Conservation (phyloP, 495 filamentous ascomycete genomes). For the Penicillium maclennaniae region DNA sequence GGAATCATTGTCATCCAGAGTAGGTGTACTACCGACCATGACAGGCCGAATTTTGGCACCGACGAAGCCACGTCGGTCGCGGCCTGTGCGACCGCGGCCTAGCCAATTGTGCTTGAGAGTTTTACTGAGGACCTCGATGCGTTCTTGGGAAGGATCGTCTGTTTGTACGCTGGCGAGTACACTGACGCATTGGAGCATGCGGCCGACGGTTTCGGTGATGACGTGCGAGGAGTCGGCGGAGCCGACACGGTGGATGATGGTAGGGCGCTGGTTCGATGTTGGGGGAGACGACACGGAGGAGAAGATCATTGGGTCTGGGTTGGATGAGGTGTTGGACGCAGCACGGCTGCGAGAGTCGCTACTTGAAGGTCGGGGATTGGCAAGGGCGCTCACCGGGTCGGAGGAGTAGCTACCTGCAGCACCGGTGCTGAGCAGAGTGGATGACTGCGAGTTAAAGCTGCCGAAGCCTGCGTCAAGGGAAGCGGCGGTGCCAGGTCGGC, state of each 20-base stretch:
- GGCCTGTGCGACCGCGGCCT: conserved; percentile 80
- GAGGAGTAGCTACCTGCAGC: conserved; percentile 49
- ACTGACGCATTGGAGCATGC: conserved; percentile 95
- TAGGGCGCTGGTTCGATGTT: conserved; percentile 32
- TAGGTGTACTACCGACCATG: conserved; percentile 27
- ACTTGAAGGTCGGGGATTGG: conserved; percentile 40
- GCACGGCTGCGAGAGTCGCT: conserved; percentile 61
- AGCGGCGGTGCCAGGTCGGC: conserved; percentile 64
- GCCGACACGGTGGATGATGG: conserved; percentile 36
- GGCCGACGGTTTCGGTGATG: conserved; percentile 82
- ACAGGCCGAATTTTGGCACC: conserved; percentile 54
- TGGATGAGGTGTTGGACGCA: conserved; percentile 79
- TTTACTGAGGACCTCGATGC: conserved; percentile 77
- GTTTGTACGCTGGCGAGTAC: conserved; percentile 76
- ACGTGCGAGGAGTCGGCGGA: conserved; percentile 69
- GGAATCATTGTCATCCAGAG: conserved; percentile 22
- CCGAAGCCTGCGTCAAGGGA: conserved; percentile 66
- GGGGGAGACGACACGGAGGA: conserved; percentile 51
- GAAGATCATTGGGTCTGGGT: conserved; percentile 46
- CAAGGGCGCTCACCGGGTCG: conserved; percentile 41
- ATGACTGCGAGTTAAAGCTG: conserved; percentile 72
- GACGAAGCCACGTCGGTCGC: conserved; percentile 87
- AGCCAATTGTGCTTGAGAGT: conserved; percentile 96
- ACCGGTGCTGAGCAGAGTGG: conserved; percentile 59
- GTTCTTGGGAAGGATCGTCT: conserved; percentile 68